phyloP scores from a whole-genome alignment of 371 early-diverging fungal genomes.

The Rhizopus arrhizus region DNA sequence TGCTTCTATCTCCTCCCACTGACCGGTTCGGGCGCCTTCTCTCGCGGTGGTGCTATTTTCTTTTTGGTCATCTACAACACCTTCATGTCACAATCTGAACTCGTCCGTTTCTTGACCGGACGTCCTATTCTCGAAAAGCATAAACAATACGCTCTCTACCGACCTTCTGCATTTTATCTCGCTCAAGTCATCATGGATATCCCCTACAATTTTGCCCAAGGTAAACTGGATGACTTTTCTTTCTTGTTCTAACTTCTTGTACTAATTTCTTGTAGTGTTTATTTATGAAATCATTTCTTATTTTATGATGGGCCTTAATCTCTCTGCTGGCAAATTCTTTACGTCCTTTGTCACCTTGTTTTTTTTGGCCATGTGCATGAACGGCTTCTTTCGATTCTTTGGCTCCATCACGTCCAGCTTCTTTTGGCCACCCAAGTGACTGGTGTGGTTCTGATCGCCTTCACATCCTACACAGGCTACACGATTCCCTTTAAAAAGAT shows the following conservation, averaged over 20 bases:
- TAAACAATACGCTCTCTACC: slow-evolving; percentile 67
- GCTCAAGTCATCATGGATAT: slow-evolving; percentile 57
- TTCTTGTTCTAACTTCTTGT: slow-evolving; percentile 21
- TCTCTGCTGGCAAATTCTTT: slow-evolving; percentile 54
- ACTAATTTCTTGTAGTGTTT: slow-evolving; percentile 45
- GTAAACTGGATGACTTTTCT: slow-evolving; percentile 18
- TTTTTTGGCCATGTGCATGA: slow-evolving; percentile 55
- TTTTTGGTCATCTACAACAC: slow-evolving; percentile 60
- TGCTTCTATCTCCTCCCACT: slow-evolving; percentile 63
- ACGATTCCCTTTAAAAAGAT: slow-evolving; percentile 63
- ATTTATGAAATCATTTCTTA: slow-evolving; percentile 61
- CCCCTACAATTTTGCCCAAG: slow-evolving; percentile 33
- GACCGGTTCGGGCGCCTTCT: slow-evolving; percentile 61
- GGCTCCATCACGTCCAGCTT: slow-evolving; percentile 57
- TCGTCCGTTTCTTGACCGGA: slow-evolving; percentile 55
- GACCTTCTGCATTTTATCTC: slow-evolving; percentile 63
- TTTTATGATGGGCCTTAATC: slow-evolving; percentile 64
- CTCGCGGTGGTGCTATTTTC: slow-evolving; percentile 73
- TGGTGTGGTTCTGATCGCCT: slow-evolving; percentile 58
- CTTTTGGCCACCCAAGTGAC: slow-evolving; percentile 60
- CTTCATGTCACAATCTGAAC: slow-evolving; percentile 54
- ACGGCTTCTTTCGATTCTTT: slow-evolving; percentile 42
- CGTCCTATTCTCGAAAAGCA: slow-evolving; percentile 70
- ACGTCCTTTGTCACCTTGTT: slow-evolving; percentile 52
- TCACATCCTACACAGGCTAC: slow-evolving; percentile 67